Conservation (phyloP, 306 rosid genomes). For the Corylus avellana region DNA sequence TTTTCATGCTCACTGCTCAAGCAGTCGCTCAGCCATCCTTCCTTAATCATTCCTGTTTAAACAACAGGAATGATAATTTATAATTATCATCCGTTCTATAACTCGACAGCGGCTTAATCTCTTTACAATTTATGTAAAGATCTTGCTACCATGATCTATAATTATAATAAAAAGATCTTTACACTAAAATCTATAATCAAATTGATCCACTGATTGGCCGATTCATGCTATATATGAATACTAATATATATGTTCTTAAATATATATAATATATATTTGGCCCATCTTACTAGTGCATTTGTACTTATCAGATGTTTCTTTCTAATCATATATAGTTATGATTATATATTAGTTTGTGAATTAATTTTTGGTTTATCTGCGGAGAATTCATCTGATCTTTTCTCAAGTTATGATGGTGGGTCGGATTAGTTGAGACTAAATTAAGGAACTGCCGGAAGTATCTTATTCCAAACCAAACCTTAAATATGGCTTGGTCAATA, state of each 20-base stretch:
- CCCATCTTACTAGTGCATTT: neutral
- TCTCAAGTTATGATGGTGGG: neutral
- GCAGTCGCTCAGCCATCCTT: no score
- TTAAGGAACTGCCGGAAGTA: neutral
- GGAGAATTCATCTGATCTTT: neutral
- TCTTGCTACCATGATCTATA: neutral
- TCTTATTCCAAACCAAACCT: neutral
- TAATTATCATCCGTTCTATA: constrained; percentile 14
- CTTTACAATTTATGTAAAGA: no score
- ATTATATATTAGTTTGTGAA: neutral
- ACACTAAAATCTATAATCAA: no score
- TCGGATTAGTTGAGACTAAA: neutral
- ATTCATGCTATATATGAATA: no score
- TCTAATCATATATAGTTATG: neutral
- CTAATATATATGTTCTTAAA: neutral
- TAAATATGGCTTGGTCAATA: neutral
- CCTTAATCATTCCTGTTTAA: no score
- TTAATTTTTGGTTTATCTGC: neutral
- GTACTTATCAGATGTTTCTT: neutral
- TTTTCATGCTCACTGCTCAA: no score
- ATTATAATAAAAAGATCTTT: no score
- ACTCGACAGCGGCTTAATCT: neutral
- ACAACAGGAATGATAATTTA: no score
- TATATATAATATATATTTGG: neutral
- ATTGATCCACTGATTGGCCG: no score